Evolutionary conservation across 176 grass and related monocot species (phyloP).

Genomic region (Triticum urartu): DNA sequence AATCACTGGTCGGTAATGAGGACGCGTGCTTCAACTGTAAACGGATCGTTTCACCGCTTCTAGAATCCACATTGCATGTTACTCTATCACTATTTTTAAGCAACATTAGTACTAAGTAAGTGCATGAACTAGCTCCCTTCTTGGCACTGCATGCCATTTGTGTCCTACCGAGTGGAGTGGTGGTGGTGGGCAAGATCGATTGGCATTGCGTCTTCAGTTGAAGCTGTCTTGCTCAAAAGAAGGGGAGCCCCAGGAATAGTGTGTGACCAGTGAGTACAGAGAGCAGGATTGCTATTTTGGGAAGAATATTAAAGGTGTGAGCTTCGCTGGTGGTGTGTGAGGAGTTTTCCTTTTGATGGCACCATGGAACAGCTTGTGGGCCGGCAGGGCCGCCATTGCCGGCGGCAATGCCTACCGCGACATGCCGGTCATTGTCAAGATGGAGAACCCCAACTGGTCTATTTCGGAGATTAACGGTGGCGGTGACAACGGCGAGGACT

Average conservation of each 20-base stretch:
- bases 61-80: too few species aligned
- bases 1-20: too few species aligned
- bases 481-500: conserved; percentile 25
- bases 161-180: neutral
- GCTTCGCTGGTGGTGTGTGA: neutral
- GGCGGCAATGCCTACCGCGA: conserved; percentile 51
- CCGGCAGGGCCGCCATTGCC: neutral
- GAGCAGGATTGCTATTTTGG: neutral
- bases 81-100: too few species aligned
- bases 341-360: neutral
- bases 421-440: conserved; percentile 82
- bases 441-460: conserved; percentile 94
- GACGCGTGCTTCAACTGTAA: too few species aligned
- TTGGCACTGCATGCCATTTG: neutral
- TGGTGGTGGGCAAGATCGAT: neutral
- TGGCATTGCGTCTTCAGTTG: neutral
- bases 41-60: too few species aligned
- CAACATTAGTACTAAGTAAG: too few species aligned
- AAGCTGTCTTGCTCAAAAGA: neutral
- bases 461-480: conserved; percentile 53
- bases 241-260: conserved; percentile 3
- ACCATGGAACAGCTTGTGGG: neutral
- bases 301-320: neutral
- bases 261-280: conserved; percentile 3
- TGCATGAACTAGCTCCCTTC: neutral